phyloP scores from a whole-genome alignment of 805 yeast genomes.

The Wickerhamomyces queroliae region DNA sequence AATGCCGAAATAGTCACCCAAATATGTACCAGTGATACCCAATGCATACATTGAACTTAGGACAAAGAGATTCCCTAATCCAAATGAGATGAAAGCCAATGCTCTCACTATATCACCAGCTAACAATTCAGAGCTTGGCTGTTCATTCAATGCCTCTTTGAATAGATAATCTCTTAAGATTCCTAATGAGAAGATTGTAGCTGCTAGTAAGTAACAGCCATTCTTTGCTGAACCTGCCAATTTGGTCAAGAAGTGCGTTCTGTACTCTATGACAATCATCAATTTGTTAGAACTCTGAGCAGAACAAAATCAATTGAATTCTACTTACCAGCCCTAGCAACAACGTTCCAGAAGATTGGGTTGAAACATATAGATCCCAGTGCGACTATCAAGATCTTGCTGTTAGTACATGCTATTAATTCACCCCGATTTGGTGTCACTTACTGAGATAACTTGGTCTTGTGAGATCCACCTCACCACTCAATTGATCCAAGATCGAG shows the following conservation, averaged over 20 bases:
- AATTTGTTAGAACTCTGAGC: background rate
- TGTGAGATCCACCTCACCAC: conserved; percentile 11
- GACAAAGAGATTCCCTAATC: conserved; percentile 75
- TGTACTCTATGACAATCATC: conserved; percentile 48
- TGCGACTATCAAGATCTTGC: conserved; percentile 29
- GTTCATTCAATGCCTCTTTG: conserved; percentile 64
- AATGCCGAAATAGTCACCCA: conserved; percentile 97
- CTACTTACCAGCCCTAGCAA: conserved; percentile 59
- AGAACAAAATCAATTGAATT: background rate
- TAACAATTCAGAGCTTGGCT: conserved; percentile 58
- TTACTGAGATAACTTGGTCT: conserved; percentile 16
- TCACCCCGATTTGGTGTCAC: conserved; percentile 4
- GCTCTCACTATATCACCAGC: conserved; percentile 34
- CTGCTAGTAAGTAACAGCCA: conserved; percentile 85
- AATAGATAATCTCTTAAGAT: conserved; percentile 72
- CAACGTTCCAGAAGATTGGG: conserved; percentile 94
- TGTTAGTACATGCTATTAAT: background rate
- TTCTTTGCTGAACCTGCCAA: conserved; percentile 56
- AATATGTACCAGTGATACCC: conserved; percentile 93
- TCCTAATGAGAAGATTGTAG: conserved; percentile 81
- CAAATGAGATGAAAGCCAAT: conserved; percentile 53
- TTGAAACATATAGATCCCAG: conserved; percentile 75
- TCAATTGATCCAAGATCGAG: background rate
- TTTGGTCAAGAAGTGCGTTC: conserved; percentile 70
- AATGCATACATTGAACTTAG: conserved; percentile 82